phyloP scores from a whole-genome alignment of 108 stramenopile genomes.

The Skeletonema costatum region DNA sequence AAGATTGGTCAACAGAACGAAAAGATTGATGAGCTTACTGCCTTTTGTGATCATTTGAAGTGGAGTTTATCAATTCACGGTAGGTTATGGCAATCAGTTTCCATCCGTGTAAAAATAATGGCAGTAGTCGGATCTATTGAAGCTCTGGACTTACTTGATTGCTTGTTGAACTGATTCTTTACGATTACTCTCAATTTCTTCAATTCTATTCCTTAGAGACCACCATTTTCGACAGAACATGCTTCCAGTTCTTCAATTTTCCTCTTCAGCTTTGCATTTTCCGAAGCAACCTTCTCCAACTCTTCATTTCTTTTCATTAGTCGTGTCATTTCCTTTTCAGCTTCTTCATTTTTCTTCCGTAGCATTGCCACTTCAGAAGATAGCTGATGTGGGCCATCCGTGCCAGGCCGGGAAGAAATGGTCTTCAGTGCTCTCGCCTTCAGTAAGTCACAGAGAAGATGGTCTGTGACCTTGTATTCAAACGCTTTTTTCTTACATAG shows the following conservation, averaged over 20 bases:
- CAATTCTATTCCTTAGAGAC: no score
- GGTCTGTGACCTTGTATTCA: not conserved
- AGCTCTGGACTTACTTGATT: no score
- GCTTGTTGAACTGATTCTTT: no score
- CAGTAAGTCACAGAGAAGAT: not conserved
- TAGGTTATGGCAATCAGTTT: not conserved
- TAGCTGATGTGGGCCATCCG: not conserved
- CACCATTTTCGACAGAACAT: no score
- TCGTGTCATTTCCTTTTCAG: not conserved
- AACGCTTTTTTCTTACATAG: not conserved
- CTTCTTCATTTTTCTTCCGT: not conserved
- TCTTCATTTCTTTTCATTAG: not conserved
- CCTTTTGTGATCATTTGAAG: constrained; percentile 74
- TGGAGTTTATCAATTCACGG: constrained; percentile 17
- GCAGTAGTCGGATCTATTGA: no score
- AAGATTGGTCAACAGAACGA: constrained; percentile 60
- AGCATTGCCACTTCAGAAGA: not conserved
- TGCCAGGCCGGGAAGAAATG: no score
- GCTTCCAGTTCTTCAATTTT: not conserved
- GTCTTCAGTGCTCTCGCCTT: not conserved
- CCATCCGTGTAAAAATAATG: not conserved
- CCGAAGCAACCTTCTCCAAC: not conserved
- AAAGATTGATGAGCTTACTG: constrained; percentile 65
- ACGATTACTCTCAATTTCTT: no score
- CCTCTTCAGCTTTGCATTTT: not conserved